A percentile compares a stretch with the other conserved stretches of the same genome.
phyloP scores from a whole-genome alignment of 2,329 filamentous ascomycete genomes.

The Zymoseptoria brevis region DNA sequence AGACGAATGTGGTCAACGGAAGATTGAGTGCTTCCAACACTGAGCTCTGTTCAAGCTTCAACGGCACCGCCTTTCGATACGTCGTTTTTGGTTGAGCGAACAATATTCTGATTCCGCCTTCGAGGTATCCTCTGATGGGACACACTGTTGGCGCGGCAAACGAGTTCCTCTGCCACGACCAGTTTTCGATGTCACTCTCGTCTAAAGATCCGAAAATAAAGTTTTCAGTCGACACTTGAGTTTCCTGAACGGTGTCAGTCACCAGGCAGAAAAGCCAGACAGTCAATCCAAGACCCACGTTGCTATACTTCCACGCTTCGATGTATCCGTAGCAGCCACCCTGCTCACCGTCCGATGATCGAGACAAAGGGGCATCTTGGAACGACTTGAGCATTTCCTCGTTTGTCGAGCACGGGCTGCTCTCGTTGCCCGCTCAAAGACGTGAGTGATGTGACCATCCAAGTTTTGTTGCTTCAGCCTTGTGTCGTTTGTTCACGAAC shows the following conservation, averaged over 20 bases:
- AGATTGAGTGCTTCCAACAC: slow-evolving; percentile 6
- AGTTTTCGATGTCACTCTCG: slow-evolving; percentile 4
- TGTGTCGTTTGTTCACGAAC: not conserved
- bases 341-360: not conserved
- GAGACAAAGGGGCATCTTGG: no score
- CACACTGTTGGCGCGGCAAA: not conserved
- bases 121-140: not conserved
- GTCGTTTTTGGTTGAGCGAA: slow-evolving; percentile 7
- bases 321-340: not conserved
- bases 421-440: not conserved
- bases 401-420: not conserved
- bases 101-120: slow-evolving; percentile 5
- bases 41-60: not conserved
- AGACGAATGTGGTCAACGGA: slow-evolving; percentile 1
- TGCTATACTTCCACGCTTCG: slow-evolving; percentile 2
- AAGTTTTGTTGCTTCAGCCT: not conserved
- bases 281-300: not conserved
- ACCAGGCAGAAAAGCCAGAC: no score
- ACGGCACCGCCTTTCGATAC: slow-evolving; percentile 1
- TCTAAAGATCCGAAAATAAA: not conserved
- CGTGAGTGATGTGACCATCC: no score
- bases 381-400: slow-evolving; percentile 1
- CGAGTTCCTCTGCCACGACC: not conserved
- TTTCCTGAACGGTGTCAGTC: not conserved
- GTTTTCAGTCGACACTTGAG: not conserved